Conservation (phyloP, 768 basidiomycete species). For the Tremella fuciformis region DNA sequence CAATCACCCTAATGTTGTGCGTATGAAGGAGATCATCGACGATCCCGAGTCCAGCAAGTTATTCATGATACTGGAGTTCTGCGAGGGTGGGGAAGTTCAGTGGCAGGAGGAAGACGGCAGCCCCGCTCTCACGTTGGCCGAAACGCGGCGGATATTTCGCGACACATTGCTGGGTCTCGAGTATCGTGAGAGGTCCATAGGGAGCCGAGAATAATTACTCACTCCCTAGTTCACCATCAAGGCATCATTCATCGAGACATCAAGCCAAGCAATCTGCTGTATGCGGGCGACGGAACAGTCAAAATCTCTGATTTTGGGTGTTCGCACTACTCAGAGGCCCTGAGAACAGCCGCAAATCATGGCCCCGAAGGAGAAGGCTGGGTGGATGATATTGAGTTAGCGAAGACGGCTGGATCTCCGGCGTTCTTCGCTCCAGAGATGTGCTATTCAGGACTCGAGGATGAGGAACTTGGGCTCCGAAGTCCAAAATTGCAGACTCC, state of each 20-base stretch:
- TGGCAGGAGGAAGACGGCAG: slow-evolving; percentile 67
- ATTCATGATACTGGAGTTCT: slow-evolving; percentile 96
- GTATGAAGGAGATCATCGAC: slow-evolving; percentile 90
- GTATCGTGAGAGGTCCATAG: slow-evolving; percentile 66
- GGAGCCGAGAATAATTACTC: slow-evolving; percentile 1
- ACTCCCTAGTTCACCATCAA: slow-evolving; percentile 79
- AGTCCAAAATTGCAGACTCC: slow-evolving; percentile 12
- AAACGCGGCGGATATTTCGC: slow-evolving; percentile 81
- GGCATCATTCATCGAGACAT: slow-evolving; percentile 99
- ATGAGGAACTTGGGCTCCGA: slow-evolving; percentile 1
- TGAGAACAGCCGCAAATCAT: slow-evolving; percentile 63
- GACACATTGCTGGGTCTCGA: slow-evolving; percentile 93
- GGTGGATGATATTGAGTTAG: slow-evolving; percentile 78
- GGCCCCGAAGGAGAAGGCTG: slow-evolving; percentile 58
- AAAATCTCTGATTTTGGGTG: slow-evolving; percentile 99
- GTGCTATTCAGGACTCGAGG: slow-evolving; percentile 61
- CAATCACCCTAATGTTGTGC: slow-evolving; percentile 81
- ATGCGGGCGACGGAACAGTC: slow-evolving; percentile 79
- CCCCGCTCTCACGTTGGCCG: slow-evolving; percentile 76
- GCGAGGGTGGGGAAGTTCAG: slow-evolving; percentile 89
- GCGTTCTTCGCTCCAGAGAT: slow-evolving; percentile 96
- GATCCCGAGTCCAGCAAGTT: slow-evolving; percentile 82
- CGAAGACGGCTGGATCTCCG: slow-evolving; percentile 89
- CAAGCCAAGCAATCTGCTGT: slow-evolving; percentile 95
- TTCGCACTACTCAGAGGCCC: slow-evolving; percentile 89